phyloP scores from a whole-genome alignment of 2,329 filamentous ascomycete genomes.

The Huntiella decipiens region DNA sequence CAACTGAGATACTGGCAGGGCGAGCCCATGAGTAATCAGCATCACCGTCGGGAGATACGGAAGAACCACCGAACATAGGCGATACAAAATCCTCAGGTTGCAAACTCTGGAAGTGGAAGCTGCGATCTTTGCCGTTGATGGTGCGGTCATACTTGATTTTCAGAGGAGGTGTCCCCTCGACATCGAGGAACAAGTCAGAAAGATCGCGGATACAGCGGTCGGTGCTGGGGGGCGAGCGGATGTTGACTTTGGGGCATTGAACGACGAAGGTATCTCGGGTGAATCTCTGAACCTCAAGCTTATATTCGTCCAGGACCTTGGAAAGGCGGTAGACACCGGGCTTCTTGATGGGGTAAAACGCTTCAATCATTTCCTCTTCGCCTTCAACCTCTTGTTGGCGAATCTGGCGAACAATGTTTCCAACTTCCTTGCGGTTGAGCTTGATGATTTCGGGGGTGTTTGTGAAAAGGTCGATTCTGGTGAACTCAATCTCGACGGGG shows the following conservation, averaged over 20 bases:
- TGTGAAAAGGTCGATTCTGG: slow-evolving; percentile 69
- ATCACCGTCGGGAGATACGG: slow-evolving; percentile 39
- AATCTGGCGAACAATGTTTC: slow-evolving; percentile 49
- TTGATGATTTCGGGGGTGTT: slow-evolving; percentile 63
- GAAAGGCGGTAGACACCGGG: slow-evolving; percentile 71
- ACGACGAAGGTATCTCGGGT: slow-evolving; percentile 68
- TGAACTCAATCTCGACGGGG: slow-evolving; percentile 73
- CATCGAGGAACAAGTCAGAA: slow-evolving; percentile 66
- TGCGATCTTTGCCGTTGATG: slow-evolving; percentile 65
- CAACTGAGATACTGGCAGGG: slow-evolving; percentile 54
- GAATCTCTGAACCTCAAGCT: slow-evolving; percentile 70
- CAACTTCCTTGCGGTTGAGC: slow-evolving; percentile 55
- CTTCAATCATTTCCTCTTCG: slow-evolving; percentile 39
- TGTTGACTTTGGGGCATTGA: slow-evolving; percentile 59
- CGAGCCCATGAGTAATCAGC: slow-evolving; percentile 58
- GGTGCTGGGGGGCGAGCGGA: slow-evolving; percentile 41
- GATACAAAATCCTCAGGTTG: slow-evolving; percentile 75
- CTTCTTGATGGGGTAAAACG: slow-evolving; percentile 63
- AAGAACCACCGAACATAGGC: slow-evolving; percentile 47
- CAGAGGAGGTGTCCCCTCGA: slow-evolving; percentile 74
- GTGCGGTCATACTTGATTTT: slow-evolving; percentile 83
- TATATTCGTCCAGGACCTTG: slow-evolving; percentile 80
- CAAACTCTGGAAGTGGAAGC: slow-evolving; percentile 80
- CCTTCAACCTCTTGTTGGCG: slow-evolving; percentile 47
- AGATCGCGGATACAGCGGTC: slow-evolving; percentile 73